Evolutionary conservation across 2,329 filamentous ascomycete species (phyloP).

Genomic region (Diaporthe velutina): DNA sequence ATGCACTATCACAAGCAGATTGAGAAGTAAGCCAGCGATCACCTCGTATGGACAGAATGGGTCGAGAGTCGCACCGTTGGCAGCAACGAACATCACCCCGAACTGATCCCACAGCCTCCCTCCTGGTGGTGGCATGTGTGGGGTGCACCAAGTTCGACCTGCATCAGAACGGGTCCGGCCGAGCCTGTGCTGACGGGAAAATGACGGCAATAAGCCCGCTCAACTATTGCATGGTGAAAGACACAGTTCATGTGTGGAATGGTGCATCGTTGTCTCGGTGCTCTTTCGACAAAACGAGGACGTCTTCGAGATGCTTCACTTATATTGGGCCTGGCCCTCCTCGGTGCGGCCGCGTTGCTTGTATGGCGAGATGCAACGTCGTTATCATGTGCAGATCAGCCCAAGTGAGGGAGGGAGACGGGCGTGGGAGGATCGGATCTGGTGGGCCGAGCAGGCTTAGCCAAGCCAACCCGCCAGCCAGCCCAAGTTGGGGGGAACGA

Average conservation of each 20-base stretch:
- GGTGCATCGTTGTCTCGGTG: not conserved
- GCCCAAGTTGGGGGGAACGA: not conserved
- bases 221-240: not conserved
- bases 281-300: conserved; percentile 1
- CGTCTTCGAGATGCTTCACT: not conserved
- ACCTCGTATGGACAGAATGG: conserved; percentile 19
- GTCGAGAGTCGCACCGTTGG: conserved; percentile 1
- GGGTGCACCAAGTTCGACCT: conserved; percentile 12
- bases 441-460: conserved; percentile 24
- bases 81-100: not conserved
- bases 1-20: not conserved
- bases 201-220: conserved; percentile 8
- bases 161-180: conserved; percentile 30
- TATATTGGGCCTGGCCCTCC: conserved; percentile 17
- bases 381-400: conserved; percentile 15
- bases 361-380: conserved; percentile 22
- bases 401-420: not conserved
- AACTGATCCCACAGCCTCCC: conserved; percentile 6
- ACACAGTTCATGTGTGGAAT: not conserved
- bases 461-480: conserved; percentile 10
- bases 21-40: conserved; percentile 5
- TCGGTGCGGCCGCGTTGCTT: conserved; percentile 3
- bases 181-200: conserved; percentile 13
- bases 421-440: conserved; percentile 19
- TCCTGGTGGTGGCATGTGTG: conserved; percentile 23